phyloP scores from a whole-genome alignment of 2,329 filamentous ascomycete genomes.

The Scytalidium sp. region DNA sequence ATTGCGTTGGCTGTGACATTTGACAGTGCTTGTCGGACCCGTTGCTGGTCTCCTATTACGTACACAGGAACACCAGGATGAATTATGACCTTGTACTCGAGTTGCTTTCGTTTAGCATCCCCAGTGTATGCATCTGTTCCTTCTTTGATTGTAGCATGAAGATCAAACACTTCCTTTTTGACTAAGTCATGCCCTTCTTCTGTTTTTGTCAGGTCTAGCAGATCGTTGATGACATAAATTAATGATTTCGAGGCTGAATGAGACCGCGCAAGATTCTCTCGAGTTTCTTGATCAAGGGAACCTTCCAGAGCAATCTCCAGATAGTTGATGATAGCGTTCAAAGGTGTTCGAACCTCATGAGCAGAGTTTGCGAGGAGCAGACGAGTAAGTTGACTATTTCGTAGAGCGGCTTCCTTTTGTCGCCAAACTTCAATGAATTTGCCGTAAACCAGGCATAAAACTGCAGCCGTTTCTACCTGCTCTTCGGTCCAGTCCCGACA shows the following conservation, averaged over 20 bases:
- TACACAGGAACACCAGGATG: constrained; percentile 66
- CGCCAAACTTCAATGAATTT: constrained; percentile 91
- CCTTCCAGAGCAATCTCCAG: constrained; percentile 88
- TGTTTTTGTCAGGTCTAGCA: constrained; percentile 83
- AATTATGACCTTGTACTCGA: constrained; percentile 65
- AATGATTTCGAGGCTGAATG: constrained; percentile 90
- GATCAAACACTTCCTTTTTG: constrained; percentile 77
- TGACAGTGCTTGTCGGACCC: constrained; percentile 77
- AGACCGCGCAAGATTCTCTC: constrained; percentile 79
- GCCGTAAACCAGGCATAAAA: constrained; percentile 79
- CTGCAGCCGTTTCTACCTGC: constrained; percentile 83
- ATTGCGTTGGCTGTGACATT: constrained; percentile 86
- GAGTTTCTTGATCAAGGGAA: constrained; percentile 72
- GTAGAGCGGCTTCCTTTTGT: constrained; percentile 80
- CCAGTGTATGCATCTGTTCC: constrained; percentile 71
- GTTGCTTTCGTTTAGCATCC: constrained; percentile 73
- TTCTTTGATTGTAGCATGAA: constrained; percentile 69
- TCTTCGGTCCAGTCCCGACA: constrained; percentile 87
- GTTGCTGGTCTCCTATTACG: constrained; percentile 76
- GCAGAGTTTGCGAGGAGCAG: constrained; percentile 83
- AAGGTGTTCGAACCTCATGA: constrained; percentile 84
- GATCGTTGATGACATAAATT: constrained; percentile 91
- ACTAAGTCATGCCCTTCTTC: constrained; percentile 78
- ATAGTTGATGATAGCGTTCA: constrained; percentile 95
- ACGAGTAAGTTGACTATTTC: constrained; percentile 76